These are phyloP conservation scores for Penicillium ucsense DNA, from an alignment of 495 filamentous ascomycete genomes.

Conservation along the genomic window DNA sequence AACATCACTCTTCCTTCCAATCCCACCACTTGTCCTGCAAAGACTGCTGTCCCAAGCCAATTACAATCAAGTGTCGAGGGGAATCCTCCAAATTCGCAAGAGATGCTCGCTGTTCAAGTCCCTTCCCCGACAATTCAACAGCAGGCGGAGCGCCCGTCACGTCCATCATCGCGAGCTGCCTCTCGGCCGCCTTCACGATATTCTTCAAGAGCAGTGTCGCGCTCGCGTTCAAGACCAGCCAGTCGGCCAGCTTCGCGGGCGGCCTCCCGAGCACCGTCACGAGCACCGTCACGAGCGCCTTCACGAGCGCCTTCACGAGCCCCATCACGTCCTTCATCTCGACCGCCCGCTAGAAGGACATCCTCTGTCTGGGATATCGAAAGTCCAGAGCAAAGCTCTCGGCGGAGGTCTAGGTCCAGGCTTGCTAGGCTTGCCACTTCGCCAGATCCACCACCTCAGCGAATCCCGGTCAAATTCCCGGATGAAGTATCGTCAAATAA, in stretches of 20 bases:
- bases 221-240: neutral
- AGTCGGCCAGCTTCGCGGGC: neutral
- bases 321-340: neutral
- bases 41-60: constrained; percentile 10
- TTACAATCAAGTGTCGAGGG: constrained; percentile 3
- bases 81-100: neutral
- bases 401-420: constrained; percentile 20
- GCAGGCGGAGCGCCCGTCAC: constrained; percentile 9
- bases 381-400: constrained; percentile 19
- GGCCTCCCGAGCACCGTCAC: neutral
- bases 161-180: constrained; percentile 5
- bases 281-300: neutral
- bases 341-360: constrained; percentile 3
- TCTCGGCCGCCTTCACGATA: neutral
- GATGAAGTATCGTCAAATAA: constrained; percentile 1
- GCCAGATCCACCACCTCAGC: constrained; percentile 4
- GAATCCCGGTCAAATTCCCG: constrained; percentile 1
- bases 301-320: neutral
- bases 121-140: constrained; percentile 7
- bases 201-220: neutral
- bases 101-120: constrained; percentile 2
- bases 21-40: constrained; percentile 14
- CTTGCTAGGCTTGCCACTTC: constrained; percentile 6
- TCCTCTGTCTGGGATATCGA: constrained; percentile 32
- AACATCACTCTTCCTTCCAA: constrained; percentile 26